These are phyloP conservation scores for Candida cerambycidarum DNA, from an alignment of 805 yeast genomes.

Conservation along the genomic window DNA sequence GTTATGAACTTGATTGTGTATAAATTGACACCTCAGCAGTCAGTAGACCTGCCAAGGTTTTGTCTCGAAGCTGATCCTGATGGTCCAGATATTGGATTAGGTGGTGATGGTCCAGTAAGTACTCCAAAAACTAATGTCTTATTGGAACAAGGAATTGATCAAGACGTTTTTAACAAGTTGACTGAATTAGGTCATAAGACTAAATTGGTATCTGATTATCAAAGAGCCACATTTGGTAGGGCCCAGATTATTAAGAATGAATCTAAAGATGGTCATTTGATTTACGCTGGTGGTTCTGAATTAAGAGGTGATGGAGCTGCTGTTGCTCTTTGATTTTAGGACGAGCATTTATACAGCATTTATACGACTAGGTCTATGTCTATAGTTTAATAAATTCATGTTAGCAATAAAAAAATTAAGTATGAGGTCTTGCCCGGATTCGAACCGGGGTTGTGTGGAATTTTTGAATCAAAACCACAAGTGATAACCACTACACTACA, in stretches of 20 bases:
- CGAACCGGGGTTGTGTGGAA: conserved; percentile 76
- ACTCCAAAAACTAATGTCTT: conserved; percentile 58
- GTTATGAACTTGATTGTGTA: conserved; percentile 63
- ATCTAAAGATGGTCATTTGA: conserved; percentile 38
- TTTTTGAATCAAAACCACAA: conserved; percentile 8
- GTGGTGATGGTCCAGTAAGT: conserved; percentile 64
- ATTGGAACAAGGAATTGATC: conserved; percentile 63
- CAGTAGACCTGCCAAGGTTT: conserved; percentile 74
- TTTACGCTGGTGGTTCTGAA: conserved; percentile 73
- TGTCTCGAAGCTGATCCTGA: conserved; percentile 57
- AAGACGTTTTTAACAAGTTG: conserved; percentile 46
- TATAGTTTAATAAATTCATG: too few relatives aligned
- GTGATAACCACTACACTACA: conserved; percentile 12
- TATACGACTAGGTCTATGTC: background rate
- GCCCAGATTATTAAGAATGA: conserved; percentile 69
- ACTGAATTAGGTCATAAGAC: conserved; percentile 58
- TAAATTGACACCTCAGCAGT: conserved; percentile 67
- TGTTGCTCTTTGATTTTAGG: conserved; percentile 36
- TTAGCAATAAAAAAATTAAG: conserved; percentile 1
- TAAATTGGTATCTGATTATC: conserved; percentile 38
- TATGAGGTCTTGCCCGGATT: conserved; percentile 54
- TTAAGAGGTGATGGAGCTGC: conserved; percentile 87
- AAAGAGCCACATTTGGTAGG: conserved; percentile 55
- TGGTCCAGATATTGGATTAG: conserved; percentile 44
- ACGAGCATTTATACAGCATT: background rate